phyloP scores from a whole-genome alignment of 177 flowering plant genomes.

The Tripterygium wilfordii region DNA sequence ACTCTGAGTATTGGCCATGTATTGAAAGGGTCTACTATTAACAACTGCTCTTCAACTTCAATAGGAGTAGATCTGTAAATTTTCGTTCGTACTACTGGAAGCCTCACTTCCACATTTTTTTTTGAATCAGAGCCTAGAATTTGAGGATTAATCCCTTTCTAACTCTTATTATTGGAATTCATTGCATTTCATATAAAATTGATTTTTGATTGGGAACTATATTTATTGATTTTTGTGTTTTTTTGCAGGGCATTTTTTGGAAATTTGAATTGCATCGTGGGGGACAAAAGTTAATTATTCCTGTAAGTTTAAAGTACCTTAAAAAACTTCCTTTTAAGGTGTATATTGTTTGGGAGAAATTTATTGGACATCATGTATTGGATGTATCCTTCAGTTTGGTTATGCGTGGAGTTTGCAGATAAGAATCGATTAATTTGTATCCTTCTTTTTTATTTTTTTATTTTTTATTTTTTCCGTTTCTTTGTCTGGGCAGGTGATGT shows the following conservation, averaged over 20 bases:
- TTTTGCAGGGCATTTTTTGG: slow-evolving; percentile 79
- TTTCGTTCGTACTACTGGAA: too few species aligned
- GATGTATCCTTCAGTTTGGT: too few species aligned
- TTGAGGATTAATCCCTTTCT: too few species aligned
- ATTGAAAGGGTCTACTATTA: too few species aligned
- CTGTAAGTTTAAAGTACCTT: slow-evolving; percentile 75
- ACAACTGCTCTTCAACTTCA: too few species aligned
- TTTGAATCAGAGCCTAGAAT: too few species aligned
- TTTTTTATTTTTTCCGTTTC: not conserved
- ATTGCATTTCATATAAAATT: slow-evolving; percentile 34
- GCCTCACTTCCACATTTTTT: too few species aligned
- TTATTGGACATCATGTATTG: too few species aligned
- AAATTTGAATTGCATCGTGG: slow-evolving; percentile 82
- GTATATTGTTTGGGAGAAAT: not conserved
- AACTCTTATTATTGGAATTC: slow-evolving; percentile 77
- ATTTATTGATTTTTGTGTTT: slow-evolving; percentile 2
- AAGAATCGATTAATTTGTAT: too few species aligned
- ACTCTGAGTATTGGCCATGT: too few species aligned
- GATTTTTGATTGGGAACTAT: not conserved
- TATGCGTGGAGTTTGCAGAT: too few species aligned
- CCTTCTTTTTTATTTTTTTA: not conserved
- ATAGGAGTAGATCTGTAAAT: too few species aligned
- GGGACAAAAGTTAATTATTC: slow-evolving; percentile 81
- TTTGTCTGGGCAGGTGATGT: not conserved
- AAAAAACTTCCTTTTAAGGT: not conserved